Evolutionary conservation across 2,329 filamentous ascomycete genomes (phyloP).

Genomic region (Pestalotiopsis sp.): DNA sequence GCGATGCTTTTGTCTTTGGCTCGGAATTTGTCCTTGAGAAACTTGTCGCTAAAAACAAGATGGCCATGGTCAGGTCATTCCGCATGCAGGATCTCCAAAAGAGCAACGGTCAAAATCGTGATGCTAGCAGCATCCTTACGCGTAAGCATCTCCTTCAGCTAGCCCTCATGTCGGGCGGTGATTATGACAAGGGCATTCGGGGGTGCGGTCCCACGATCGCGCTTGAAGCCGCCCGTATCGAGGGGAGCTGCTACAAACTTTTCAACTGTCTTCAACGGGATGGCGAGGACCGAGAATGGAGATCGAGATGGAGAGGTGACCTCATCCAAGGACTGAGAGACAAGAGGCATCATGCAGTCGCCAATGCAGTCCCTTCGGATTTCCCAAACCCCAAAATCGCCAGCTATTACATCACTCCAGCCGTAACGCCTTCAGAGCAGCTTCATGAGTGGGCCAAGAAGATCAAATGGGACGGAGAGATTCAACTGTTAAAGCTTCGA

Average conservation of each 20-base stretch:
- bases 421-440: not conserved
- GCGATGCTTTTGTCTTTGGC: slow-evolving; percentile 50
- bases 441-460: not conserved
- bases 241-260: not conserved
- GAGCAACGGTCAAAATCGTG: slow-evolving; percentile 2
- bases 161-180: slow-evolving; percentile 27
- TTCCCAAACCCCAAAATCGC: not conserved
- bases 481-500: not conserved
- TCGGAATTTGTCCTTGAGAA: slow-evolving; percentile 40
- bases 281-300: not conserved
- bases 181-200: slow-evolving; percentile 23
- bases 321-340: not conserved
- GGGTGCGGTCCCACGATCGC: slow-evolving; percentile 20
- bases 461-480: not conserved
- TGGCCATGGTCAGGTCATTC: slow-evolving; percentile 15
- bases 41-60: slow-evolving; percentile 17
- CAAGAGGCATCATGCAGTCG: not conserved
- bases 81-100: slow-evolving; percentile 15
- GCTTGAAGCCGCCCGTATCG: slow-evolving; percentile 15
- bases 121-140: slow-evolving; percentile 8
- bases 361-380: not conserved
- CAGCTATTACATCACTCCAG: not conserved
- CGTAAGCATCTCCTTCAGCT: slow-evolving; percentile 23
- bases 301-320: not conserved
- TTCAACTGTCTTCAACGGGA: not conserved